These are phyloP conservation scores for Lachancea meyersii DNA, from an alignment of 805 yeast genomes.

Conservation along the genomic window DNA sequence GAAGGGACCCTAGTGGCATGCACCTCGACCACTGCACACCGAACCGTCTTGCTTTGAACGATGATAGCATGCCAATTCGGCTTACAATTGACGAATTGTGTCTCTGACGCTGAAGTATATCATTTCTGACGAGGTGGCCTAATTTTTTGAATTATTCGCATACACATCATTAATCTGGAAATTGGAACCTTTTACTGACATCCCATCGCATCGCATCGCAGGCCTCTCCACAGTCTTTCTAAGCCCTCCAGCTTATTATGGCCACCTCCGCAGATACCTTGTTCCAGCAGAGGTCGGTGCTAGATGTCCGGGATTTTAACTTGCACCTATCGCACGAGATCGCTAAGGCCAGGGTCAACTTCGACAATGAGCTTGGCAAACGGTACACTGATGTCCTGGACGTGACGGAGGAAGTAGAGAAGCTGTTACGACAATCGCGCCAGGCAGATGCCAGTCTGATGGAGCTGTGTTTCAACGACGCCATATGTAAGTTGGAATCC, in stretches of 20 bases:
- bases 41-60: too few species aligned
- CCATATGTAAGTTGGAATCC: conserved; percentile 17
- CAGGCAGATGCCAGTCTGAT: conserved; percentile 20
- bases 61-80: too few species aligned
- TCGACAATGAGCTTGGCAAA: conserved; percentile 17
- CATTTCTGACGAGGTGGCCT: too few species aligned
- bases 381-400: conserved; percentile 24
- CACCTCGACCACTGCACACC: too few species aligned
- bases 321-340: conserved; percentile 15
- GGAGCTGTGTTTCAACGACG: conserved; percentile 31
- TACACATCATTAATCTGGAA: too few species aligned
- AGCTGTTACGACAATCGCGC: conserved; percentile 15
- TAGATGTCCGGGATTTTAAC: conserved; percentile 13
- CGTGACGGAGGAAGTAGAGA: conserved; percentile 21
- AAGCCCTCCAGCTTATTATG: not conserved
- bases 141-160: too few species aligned
- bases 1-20: too few species aligned
- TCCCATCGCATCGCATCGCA: not conserved
- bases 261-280: conserved; percentile 6
- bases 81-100: too few species aligned
- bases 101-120: too few species aligned
- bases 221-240: too few species aligned
- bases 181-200: too few species aligned
- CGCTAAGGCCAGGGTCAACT: conserved; percentile 15
- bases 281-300: conserved; percentile 9